Conservation (phyloP, 139 green algal genomes). For the Pseudopediastrum boryanum region DNA sequence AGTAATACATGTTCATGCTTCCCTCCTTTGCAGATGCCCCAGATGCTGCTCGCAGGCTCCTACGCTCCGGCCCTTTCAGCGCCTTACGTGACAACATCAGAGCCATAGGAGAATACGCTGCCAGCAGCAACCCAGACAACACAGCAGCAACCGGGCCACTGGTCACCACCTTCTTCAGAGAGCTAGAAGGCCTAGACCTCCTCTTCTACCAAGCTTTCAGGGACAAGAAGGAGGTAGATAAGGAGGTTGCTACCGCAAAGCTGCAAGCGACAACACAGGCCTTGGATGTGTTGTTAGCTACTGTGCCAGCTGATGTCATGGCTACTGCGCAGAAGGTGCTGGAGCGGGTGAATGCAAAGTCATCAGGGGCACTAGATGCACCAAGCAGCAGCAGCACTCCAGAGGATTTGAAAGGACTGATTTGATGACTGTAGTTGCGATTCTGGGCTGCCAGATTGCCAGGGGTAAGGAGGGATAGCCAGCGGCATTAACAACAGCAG, state of each 20-base stretch:
- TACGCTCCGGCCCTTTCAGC: conserved; percentile 44
- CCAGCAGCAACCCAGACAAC: neutral
- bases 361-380: too few species aligned
- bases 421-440: too few species aligned
- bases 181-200: conserved; percentile 46
- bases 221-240: conserved; percentile 15
- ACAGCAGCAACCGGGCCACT: conserved; percentile 9
- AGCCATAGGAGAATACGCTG: conserved; percentile 48
- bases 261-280: conserved; percentile 35
- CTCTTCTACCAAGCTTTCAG: conserved; percentile 35
- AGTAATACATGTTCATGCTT: too few species aligned
- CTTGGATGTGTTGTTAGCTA: conserved; percentile 45
- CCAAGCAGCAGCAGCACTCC: too few species aligned
- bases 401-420: too few species aligned
- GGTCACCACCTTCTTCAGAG: conserved; percentile 46
- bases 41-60: conserved; percentile 34
- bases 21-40: conserved; percentile 13
- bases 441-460: too few species aligned
- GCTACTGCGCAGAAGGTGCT: conserved; percentile 35
- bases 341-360: conserved; percentile 25
- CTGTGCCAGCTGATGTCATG: conserved; percentile 43
- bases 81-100: conserved; percentile 62
- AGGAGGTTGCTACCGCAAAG: conserved; percentile 26
- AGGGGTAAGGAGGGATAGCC: too few species aligned
- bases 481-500: too few species aligned